Percentiles rank a stretch among this genome's conserved stretches.
Conservation (phyloP, 805 yeast species). For the Saccharomycopsis malanga region DNA sequence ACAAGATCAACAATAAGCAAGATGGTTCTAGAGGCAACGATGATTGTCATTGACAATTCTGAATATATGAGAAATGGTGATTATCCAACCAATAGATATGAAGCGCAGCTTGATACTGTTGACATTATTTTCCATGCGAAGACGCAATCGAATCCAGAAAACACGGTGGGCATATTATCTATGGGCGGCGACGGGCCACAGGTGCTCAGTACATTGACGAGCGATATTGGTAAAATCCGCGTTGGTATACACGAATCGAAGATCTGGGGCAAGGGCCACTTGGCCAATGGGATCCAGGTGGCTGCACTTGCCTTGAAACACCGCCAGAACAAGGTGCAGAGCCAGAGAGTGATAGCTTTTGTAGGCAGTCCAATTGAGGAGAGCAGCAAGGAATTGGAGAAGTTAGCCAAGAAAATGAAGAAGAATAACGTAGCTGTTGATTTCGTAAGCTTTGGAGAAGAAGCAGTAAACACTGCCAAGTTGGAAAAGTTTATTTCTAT, state of each 20-base stretch:
- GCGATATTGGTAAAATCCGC: constrained; percentile 78
- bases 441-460: constrained; percentile 88
- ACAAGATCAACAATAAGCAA: too few relatives aligned
- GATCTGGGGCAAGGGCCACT: constrained; percentile 60
- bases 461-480: constrained; percentile 63
- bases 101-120: constrained; percentile 87
- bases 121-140: constrained; percentile 81
- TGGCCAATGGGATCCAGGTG: constrained; percentile 83
- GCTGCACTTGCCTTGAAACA: constrained; percentile 92
- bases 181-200: constrained; percentile 81
- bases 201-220: constrained; percentile 82
- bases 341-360: constrained; percentile 82
- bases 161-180: constrained; percentile 84
- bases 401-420: constrained; percentile 85
- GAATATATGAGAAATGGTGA: constrained; percentile 97
- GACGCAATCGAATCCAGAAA: constrained; percentile 85
- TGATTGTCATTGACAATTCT: constrained; percentile 91
- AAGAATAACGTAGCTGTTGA: constrained; percentile 89
- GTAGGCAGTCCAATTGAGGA: constrained; percentile 82
- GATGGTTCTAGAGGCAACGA: constrained; percentile 95
- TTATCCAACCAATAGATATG: constrained; percentile 78
- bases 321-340: constrained; percentile 89
- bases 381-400: constrained; percentile 62
- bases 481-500: constrained; percentile 70
- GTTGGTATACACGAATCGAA: constrained; percentile 63